Base-by-base conservation (phyloP, 2,329 filamentous ascomycete species). In the Claviceps purpurea region DNA sequence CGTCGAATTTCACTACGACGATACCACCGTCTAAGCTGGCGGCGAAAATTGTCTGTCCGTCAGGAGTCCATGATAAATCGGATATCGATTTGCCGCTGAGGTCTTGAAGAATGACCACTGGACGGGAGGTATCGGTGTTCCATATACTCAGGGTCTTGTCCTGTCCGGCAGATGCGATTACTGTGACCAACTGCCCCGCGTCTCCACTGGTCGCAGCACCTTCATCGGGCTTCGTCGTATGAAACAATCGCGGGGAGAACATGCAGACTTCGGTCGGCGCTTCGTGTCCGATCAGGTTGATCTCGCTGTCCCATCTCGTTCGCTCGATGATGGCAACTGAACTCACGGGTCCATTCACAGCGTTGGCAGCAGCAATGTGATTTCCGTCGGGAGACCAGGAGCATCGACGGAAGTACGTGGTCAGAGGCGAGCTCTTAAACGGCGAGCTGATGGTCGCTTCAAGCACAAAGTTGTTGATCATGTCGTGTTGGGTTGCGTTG, bases 351-450 rank as follows among this genome's bases (percentile, higher is more conserved):
- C 93, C 93, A 64, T 98, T 98, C 20, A 95, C 90, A 0, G 93
- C 90, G 65, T 98, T 98, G 6, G 93, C 89, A 4, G 93, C 93
- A 3, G 93, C 93, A 56, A 98, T 97, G 61, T 97, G 91, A 61
- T 91, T 90, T 7, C 93, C 93, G 65, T 98, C 93, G 0, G 93
- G 94, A 2, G 89, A 96, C 93, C 93, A 98, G 1, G 91, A 97
- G 65, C 90, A 97, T 57, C 93, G 77, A 55, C 93, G 81, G 65
- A 98, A 98, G 67, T 98, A 98, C 1, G 93, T 97, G 0, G 93
- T 98, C 8, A 98, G 75, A 4, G 93, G 93, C 1, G 90, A 96
- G 57, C 88, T 89, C 62, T 84, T 81, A 61, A 98, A 98, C 0
- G 93, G 93, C 1, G 82, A 75, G 51, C 80, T 82, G 58, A 98